Base-by-base conservation (phyloP, 164 flowering plant species). In the Sedum album region DNA sequence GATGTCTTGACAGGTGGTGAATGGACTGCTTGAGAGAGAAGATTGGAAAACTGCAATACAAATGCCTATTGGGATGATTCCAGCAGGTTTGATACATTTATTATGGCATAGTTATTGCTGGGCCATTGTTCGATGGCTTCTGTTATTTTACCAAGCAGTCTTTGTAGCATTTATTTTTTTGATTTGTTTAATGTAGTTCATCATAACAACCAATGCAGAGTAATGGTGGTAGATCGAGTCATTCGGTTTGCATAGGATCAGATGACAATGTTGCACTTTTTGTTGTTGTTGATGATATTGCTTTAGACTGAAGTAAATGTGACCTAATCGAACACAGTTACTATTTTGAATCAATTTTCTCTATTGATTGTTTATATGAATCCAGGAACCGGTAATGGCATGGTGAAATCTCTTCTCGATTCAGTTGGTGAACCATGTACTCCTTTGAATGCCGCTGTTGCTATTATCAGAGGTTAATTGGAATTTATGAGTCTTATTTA, bases 341-440 rank as follows among this genome's bases (percentile, higher is more conserved):
- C 62, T 33, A 26, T 26, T 57, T 6, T 26, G 31, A 28, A 26
- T 57, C 33, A 28, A 26, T 25, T 28, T 2, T 28, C 18, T 57
- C 62, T 57, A 20, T 23, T 57, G 2, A 23, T 5, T 41, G 46
- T 66, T 23, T 38, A 5, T 68, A 36, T 57, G 68, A 39, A 72
- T 73, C 69, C 79, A 95, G 99, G 97, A 67, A 90, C 96, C 2
- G 94, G 94, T 69, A 95, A 95, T 86, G 99, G 97, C 66, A 88
- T 95, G 97, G 84, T 72, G 60, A 95, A 95, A 77, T 95, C 99
- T 72, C 83, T 90, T 61, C 71, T 92, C 73, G 91, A 91, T 81
- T 85, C 86, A 5, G 85, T 82, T 74, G 93, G 86, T 74, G 80
- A 86, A 42, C 82, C 83, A 1, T 92, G 89, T 77, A 73, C 84